Base-by-base conservation (phyloP, 495 filamentous ascomycete genomes). In the Penicillium dipodomyicola region DNA sequence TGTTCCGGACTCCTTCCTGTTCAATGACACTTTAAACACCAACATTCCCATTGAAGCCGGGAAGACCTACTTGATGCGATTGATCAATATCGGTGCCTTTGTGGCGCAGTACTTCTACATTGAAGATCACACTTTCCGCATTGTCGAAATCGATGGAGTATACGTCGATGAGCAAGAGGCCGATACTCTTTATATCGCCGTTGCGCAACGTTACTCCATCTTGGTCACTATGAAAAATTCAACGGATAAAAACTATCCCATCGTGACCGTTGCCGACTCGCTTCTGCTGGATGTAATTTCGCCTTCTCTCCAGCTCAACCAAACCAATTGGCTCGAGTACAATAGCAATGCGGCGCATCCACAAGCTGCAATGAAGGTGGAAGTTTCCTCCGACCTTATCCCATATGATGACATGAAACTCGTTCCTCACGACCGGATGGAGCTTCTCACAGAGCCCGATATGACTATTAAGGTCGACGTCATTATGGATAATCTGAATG, bases 291-390 rank as follows among this genome's bases (percentile, higher is more conserved):
- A 74, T 35, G 64, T 17, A 0, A 71, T 73, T 14, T 49, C 60
- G 2, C 49, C 67, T 5, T 47, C 58, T 15, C 54, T 75, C 2
- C 53, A 91, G 58, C 83, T 83, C 30, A 95, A 95, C 58, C 77
- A 84, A 0, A 93, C 91, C 4, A 87, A 87, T 12, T 93, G 87
- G 87, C 80, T 95, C 0, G 77, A 87, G 6, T 93, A 95, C 62
- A 81, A 92, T 66, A 58, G 77, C 0, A 54, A 59, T 1, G 82
- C 82, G 3, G 67, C 75, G 0, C 75, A 88, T 10, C 85, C 86
- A 1, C 71, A 68, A 27, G 72, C 73, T 0, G 73, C 83, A 5
- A 75, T 78, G 9, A 62, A 75, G 0, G 66, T 89, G 17, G 75
- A 83, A 30, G 70, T 74, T 22, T 56, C 64, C 22, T 67, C 67